Conservation (phyloP, 805 yeast genomes). For the Ogataea siamensis region DNA sequence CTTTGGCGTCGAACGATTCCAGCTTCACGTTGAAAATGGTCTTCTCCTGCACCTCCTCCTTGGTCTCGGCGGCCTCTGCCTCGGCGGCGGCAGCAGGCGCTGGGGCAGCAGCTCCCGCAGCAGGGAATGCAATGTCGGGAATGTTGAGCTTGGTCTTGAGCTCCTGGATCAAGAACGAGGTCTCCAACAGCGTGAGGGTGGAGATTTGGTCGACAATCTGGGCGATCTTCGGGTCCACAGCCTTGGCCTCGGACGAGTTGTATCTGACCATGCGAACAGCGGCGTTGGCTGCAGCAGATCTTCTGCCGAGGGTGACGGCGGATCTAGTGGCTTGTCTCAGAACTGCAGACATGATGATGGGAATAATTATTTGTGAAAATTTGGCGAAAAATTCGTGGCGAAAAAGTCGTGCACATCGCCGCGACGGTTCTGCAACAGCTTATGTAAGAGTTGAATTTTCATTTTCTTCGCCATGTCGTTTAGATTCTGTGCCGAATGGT, state of each 20-base stretch:
- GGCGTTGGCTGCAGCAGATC: conserved; percentile 34
- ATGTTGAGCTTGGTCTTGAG: conserved; percentile 81
- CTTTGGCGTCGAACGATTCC: conserved; percentile 89
- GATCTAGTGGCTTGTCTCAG: conserved; percentile 24
- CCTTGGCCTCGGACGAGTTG: conserved; percentile 45
- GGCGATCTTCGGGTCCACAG: conserved; percentile 84
- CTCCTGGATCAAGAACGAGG: conserved; percentile 81
- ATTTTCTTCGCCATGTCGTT: conserved; percentile 50
- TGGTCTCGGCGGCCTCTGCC: conserved; percentile 69
- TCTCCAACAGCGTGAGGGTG: conserved; percentile 86
- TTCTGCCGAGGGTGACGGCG: conserved; percentile 19
- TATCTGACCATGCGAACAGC: conserved; percentile 55
- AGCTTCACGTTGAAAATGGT: conserved; percentile 89
- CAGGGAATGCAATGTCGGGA: conserved; percentile 87
- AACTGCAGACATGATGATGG: conserved; percentile 16
- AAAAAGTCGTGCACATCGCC: conserved; percentile 7
- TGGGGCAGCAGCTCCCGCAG: conserved; percentile 58
- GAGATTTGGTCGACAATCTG: conserved; percentile 89
- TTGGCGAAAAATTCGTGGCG: conserved; percentile 11
- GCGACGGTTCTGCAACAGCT: neutral
- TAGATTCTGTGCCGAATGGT: conserved; percentile 86
- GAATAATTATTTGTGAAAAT: conserved; percentile 2
- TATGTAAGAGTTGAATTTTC: conserved; percentile 6
- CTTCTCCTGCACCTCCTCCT: conserved; percentile 84
- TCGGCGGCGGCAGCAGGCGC: conserved; percentile 65